phyloP scores from a whole-genome alignment of 768 basidiomycete genomes.

The Pleurotus sapidus region DNA sequence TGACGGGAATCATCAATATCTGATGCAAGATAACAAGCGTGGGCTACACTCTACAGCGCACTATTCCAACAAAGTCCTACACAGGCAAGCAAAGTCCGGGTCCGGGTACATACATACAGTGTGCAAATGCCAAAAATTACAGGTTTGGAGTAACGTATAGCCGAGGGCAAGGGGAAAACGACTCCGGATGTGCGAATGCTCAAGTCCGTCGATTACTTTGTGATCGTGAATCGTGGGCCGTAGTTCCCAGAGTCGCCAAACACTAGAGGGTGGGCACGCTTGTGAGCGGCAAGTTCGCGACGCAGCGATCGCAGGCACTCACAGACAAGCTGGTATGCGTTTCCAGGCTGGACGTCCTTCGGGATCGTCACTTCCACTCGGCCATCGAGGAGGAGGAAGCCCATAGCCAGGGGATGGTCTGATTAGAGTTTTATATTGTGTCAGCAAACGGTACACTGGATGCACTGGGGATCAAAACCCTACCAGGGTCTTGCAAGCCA shows the following conservation, averaged over 20 bases:
- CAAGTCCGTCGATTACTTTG: conserved; percentile 17
- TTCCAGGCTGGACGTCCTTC: conserved; percentile 26
- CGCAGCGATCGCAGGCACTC: conserved; percentile 17
- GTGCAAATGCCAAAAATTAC: neutral
- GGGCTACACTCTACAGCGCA: neutral
- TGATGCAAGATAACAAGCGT: conserved; percentile 3
- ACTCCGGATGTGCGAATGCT: neutral
- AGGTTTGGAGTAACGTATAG: neutral
- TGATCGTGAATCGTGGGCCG: conserved; percentile 43
- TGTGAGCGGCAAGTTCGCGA: neutral
- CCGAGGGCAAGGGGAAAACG: neutral
- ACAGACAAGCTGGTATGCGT: conserved; percentile 43
- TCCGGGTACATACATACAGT: neutral
- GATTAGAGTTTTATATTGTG: neutral
- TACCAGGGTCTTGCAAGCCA: conserved; percentile 29
- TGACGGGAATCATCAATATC: neutral
- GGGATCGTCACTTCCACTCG: conserved; percentile 38
- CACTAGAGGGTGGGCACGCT: conserved; percentile 27
- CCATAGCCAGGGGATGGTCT: conserved; percentile 35
- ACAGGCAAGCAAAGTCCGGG: neutral
- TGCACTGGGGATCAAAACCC: neutral
- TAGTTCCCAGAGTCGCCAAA: conserved; percentile 55
- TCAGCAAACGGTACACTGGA: neutral
- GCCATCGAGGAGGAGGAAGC: conserved; percentile 34
- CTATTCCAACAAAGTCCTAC: neutral